A percentile compares a stretch with the other conserved stretches of the same genome.
Conservation (phyloP, 2,329 filamentous ascomycete genomes). For the Fusarium zealandicum region DNA sequence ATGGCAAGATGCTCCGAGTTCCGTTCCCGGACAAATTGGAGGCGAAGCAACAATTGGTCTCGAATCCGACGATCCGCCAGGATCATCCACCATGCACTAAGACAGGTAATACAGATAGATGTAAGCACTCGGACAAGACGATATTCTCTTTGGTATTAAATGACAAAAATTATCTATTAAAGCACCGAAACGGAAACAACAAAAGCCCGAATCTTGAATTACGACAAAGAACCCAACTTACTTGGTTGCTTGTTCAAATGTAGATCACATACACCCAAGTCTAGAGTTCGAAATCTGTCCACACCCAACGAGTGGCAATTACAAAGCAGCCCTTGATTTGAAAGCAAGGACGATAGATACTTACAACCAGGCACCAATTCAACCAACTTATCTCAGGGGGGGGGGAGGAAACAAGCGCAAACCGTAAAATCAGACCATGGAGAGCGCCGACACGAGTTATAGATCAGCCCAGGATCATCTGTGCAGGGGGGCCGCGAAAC, state of each 20-base stretch:
- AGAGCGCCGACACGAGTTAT: neutral
- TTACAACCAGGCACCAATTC: neutral
- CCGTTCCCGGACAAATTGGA: constrained; percentile 16
- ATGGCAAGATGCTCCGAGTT: constrained; percentile 18
- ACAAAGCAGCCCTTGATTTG: constrained; percentile 28
- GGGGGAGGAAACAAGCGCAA: neutral
- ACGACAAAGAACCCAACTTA: constrained; percentile 1
- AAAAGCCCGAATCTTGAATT: neutral
- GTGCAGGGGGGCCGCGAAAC: neutral
- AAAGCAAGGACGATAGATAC: constrained; percentile 4
- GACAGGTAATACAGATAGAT: too few species aligned
- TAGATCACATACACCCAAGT: neutral
- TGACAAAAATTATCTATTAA: neutral
- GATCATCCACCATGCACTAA: too few species aligned
- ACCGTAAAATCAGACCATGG: constrained; percentile 24
- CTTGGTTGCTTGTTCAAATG: neutral
- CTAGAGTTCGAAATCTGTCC: constrained; percentile 30
- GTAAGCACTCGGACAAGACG: neutral
- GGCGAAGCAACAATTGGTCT: constrained; percentile 20
- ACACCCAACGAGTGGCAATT: constrained; percentile 21
- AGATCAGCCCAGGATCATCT: constrained; percentile 6
- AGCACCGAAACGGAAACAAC: neutral
- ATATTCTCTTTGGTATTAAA: too few species aligned
- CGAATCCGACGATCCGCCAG: neutral
- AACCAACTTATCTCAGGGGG: neutral